Base-by-base conservation (phyloP, 441 rosid genomes). In the Arabidopsis lyrata region DNA sequence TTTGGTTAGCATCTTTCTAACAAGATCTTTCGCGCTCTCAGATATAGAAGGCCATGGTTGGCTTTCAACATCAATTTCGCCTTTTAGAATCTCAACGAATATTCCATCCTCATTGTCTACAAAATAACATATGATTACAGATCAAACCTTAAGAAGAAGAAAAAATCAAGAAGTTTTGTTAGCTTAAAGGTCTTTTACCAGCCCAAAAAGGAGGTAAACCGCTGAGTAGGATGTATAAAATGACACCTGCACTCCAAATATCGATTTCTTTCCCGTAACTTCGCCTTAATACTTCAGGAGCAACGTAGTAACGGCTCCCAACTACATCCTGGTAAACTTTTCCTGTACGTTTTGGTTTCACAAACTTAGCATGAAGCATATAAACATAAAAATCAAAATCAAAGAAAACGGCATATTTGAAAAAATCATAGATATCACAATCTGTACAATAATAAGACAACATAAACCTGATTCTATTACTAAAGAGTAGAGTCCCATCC, bases 191-290 rank as follows among this genome's bases (percentile, higher is more conserved):
- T 29, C 15, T 29, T 47, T 80, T 89, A 95, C 97, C 94, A 4
- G 90, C 88, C 94, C 88, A 87, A 84, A 90, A 92, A 32, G 99
- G 97, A 78, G 99, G 97, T 31, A 84, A 90, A 1, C 97, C 97
- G 22, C 97, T 85, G 29, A 94, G 94, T 44, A 94, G 87, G 81
- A 94, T 88, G 72, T 92, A 94, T 58, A 90, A 70, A 41, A 94
- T 92, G 59, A 90, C 87, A 11, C 97, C 97, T n/a, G 97, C 95
- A 80, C 97, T 92, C 97, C 99, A 94, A 53, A 92, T 62, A 69
- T 94, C 99, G 15, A 88, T 87, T 80, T 94, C 99, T 84, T 88
- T 90, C 52, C 97, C 99, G 11, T 92, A 94, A 24, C 83, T 85
- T 63, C 94, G 85, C 10, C 65, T 75, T 63, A 94, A 65, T 20